Base-by-base conservation (phyloP, 768 basidiomycete genomes). In the Lactifluus rugatus region DNA sequence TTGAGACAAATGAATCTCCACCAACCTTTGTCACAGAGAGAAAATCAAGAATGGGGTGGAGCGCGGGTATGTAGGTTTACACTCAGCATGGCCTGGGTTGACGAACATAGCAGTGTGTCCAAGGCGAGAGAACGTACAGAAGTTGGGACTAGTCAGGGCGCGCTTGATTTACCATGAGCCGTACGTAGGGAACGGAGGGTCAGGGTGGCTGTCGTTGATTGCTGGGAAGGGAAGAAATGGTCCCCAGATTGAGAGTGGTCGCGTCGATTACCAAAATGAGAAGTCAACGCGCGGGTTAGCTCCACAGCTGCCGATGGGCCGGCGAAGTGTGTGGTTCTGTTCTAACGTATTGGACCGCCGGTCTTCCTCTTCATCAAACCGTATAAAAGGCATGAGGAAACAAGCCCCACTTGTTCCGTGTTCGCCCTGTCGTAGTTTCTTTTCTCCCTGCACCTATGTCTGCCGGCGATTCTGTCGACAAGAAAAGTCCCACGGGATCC, bases 401-500 rank as follows among this genome's bases (percentile, higher is more conserved):
- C 54, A 60, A 56, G 28, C 37, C 11, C 44, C 48, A 42, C 48
- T 7, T 25, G 2, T 14, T n/a, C 4, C 23, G 34, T 32, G 19
- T 47, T 31, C 17, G 4, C 8, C 32, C 32, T 57, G 42, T 25
- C 34, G 4, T 36, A 44, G 9, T 42, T 37, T 39, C 54, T 42
- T 41, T 52, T 21, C 44, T 21, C 23, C 21, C 44, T 52, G 32
- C 34, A 44, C 36, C 53, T 34, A 57, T 65, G 56, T 64, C 59
- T 26, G 46, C 39, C 25, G 36, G 45, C n/a, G 42, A 14, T 51
- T 48, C 62, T 34, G 44, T 41, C 23, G 57, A 55, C 13, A 62
- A 52, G 53, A 53, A 39, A 26, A 51, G 49, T 34, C 25, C 54
- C 47, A 58, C 47, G 44, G 66, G 63, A 52, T 68, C 68, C 5